Base-by-base conservation (phyloP, 2,329 filamentous ascomycete genomes). In the Botryosphaeria agaves region DNA sequence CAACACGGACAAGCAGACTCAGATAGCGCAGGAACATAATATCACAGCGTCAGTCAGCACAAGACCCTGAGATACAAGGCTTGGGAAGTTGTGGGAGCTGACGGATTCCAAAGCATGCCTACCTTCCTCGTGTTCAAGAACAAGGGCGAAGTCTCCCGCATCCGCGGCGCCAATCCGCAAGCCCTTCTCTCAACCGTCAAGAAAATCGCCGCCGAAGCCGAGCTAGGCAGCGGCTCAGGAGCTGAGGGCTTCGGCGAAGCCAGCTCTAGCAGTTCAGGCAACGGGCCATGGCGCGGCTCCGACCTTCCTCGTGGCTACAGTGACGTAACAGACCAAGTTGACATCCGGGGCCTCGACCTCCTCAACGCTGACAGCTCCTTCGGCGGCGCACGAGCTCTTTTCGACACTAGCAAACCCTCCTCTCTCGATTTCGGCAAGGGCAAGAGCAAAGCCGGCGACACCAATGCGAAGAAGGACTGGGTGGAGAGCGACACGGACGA, bases 401-500 rank as follows among this genome's bases (percentile, higher is more conserved):
- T 95, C 48, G 72, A 76, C n/a, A 40, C 44, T 4, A 57, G 62
- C 34, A 72, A 76, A 53, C 85, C 85, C 5, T 71, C 64, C 32
- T 64, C 64, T 1, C 53, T 85, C 32, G 47, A 55, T 29, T 55
- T 54, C 38, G 55, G 48, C 32, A 66, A 66, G 39, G 56, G 51
- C 29, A 71, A 72, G 44, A 66, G 58, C 32, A 73, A 73, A 47
- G 55, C 51, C 12, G 52, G 56, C 7, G 56, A 59, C 19, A 52
- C 51, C 15, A 51, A 59, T 17, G 72, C 70, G 7, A 55, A 51
- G 41, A 54, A 56, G 48, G 87, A 98, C 55, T 95, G 81, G 76
- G 75, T 95, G 14, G 82, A 94, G 62, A 94, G 83, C 53, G 87
- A 94, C 48, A 91, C 87, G 20, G 89, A 98, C 49, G 85, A 95